phyloP scores from a whole-genome alignment of 768 basidiomycete species.

The Phaeotremella skinneri region DNA sequence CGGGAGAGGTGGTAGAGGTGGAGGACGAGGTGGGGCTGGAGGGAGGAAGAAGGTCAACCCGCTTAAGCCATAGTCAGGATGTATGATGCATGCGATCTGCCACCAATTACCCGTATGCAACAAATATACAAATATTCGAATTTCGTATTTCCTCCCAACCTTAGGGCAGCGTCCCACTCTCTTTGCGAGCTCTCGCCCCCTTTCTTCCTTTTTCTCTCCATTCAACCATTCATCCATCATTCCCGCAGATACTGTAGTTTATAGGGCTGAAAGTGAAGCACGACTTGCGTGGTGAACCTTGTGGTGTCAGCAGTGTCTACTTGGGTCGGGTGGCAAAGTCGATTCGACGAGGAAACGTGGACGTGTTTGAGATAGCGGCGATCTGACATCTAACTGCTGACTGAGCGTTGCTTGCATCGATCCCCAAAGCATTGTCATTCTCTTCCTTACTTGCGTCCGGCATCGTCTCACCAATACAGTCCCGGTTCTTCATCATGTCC shows the following conservation, averaged over 20 bases:
- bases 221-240: not conserved
- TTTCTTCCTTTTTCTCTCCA: not conserved
- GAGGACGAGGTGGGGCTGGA: conserved; percentile 58
- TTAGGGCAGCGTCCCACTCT: too few relatives aligned
- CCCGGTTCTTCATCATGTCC: not conserved
- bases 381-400: not conserved
- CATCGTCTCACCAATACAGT: not conserved
- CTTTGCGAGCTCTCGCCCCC: too few relatives aligned
- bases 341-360: not conserved
- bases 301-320: not conserved
- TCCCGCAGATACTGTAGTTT: not conserved
- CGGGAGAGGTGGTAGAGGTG: conserved; percentile 53
- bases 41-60: conserved; percentile 69
- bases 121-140: too few relatives aligned
- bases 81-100: too few relatives aligned
- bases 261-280: not conserved
- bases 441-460: not conserved
- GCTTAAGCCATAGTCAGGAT: conserved; percentile 58
- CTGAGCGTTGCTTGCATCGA: not conserved
- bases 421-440: not conserved
- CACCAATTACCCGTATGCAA: too few relatives aligned
- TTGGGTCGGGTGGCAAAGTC: not conserved
- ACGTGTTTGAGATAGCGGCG: not conserved
- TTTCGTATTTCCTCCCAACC: too few relatives aligned
- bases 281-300: not conserved